Percentiles rank a stretch among this genome's conserved stretches.
These are phyloP conservation scores for Fraxinus nigra DNA, from an alignment of 305 asterid species.

Conservation along the genomic window DNA sequence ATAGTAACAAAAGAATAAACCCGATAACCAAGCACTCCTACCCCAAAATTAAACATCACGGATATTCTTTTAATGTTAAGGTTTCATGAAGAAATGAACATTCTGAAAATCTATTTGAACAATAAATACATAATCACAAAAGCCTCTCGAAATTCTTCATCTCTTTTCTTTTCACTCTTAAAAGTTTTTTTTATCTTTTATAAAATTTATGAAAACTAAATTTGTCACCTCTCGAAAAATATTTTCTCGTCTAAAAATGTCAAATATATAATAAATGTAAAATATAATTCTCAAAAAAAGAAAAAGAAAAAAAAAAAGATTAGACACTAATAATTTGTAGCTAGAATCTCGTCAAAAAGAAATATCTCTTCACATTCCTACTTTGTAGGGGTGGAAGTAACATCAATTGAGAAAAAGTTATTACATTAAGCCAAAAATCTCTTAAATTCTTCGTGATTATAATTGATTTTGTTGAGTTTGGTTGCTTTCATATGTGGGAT, in stretches of 20 bases:
- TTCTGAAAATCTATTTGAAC: not conserved
- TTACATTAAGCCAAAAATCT: constrained; percentile 13
- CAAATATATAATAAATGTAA: not conserved
- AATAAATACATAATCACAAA: not conserved
- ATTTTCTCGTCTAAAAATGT: not conserved
- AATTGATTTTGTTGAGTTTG: constrained; percentile 19
- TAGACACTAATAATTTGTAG: not conserved
- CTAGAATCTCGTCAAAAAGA: not conserved
- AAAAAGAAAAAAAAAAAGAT: not conserved
- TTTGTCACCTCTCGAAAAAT: not conserved
- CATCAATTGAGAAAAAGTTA: constrained; percentile 12
- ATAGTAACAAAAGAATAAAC: not conserved
- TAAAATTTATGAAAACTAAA: not conserved
- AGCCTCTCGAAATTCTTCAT: not conserved
- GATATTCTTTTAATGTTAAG: not conserved
- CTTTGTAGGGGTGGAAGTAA: constrained; percentile 34
- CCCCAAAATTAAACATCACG: not conserved
- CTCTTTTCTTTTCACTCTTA: not conserved
- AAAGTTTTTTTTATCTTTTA: not conserved
- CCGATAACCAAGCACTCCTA: not conserved
- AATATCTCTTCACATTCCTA: constrained; percentile 27
- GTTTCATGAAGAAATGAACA: not conserved
- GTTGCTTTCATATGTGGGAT: constrained; percentile 20
- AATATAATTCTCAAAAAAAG: not conserved
- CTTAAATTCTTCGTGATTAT: constrained; percentile 22